phyloP scores from a whole-genome alignment of 2,329 filamentous ascomycete genomes.

The Pleomassaria siparia region DNA sequence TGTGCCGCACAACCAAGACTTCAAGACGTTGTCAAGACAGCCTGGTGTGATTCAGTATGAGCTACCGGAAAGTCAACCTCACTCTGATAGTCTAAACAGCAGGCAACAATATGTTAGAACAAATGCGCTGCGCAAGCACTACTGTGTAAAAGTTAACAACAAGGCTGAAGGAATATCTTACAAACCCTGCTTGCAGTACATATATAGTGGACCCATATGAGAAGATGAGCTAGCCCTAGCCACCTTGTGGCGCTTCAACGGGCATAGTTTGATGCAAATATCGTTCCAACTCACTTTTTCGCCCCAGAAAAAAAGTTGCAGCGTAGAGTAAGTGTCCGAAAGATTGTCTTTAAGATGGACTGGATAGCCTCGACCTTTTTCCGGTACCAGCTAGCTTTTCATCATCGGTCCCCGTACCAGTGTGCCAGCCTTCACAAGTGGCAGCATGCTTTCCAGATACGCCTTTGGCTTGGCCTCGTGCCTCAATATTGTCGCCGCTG shows the following conservation, averaged over 20 bases:
- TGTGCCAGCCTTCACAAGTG: neutral
- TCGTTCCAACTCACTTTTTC: neutral
- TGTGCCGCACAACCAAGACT: neutral
- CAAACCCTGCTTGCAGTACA: neutral
- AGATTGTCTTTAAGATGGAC: neutral
- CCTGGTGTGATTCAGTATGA: no score
- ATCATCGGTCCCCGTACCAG: neutral
- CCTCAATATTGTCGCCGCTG: conserved; percentile 8
- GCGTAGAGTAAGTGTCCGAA: neutral
- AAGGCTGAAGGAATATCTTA: neutral
- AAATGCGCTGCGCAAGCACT: neutral
- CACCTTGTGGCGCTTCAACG: neutral
- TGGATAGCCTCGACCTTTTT: neutral
- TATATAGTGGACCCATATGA: neutral
- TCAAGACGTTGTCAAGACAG: no score
- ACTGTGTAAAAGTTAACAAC: neutral
- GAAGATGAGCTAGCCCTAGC: neutral
- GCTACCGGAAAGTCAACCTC: neutral
- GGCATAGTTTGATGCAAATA: neutral
- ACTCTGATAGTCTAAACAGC: no score
- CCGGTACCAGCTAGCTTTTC: neutral
- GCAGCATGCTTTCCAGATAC: neutral
- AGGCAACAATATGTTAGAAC: neutral
- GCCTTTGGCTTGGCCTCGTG: conserved; percentile 1
- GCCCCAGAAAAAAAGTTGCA: neutral